Base-by-base conservation (phyloP, 805 yeast species). In the Phaffomyces opuntiae region DNA sequence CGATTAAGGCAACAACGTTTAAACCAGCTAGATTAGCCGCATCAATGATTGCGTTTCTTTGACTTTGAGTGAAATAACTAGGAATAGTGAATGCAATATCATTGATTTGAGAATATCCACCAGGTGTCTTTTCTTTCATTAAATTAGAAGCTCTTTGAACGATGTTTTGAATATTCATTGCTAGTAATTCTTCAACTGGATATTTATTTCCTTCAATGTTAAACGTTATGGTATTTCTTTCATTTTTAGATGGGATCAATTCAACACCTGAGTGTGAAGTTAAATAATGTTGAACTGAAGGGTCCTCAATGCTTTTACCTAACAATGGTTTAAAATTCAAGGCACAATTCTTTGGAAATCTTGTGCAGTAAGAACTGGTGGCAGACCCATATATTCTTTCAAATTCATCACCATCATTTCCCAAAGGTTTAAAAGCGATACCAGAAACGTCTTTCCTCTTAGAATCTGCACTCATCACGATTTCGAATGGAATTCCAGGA, bases 371-470 rank as follows among this genome's bases (percentile, higher is more conserved):
- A 0, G 86, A 73, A 17, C 78, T 71, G 1, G 89, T 84, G n/a
- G 81, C 74, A 1, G 87, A 76, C 4, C 97, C 97, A 60, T 80
- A 88, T 1, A 78, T 67, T 54, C 98, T 74, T 57, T 85, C 91
- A 14, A 83, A 49, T 24, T 73, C 80, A 27, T 69, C 68, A 7
- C 69, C 67, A 7, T 66, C 54, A 53, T 5, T n/a, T 5, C 66
- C 45, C 29, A 67, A 55, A 1, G 68, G 62, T 43, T 80, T 75
- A 49, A 90, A 70, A 1, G 86, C 81, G 12, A 93, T 55, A 1
- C 95, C 96, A 5, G 90, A 75, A 5, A 81, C 70, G 56, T 91
- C 98, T 62, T 93, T 93, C 47, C 99, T 74, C 65, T 89, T 87
- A 3, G 96, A 83, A 57, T 93, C 98, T 25, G 87, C 83, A 5